Conservation (phyloP, 1,284 basidiomycete species). For the Mycosarcoma mackinlayi region DNA sequence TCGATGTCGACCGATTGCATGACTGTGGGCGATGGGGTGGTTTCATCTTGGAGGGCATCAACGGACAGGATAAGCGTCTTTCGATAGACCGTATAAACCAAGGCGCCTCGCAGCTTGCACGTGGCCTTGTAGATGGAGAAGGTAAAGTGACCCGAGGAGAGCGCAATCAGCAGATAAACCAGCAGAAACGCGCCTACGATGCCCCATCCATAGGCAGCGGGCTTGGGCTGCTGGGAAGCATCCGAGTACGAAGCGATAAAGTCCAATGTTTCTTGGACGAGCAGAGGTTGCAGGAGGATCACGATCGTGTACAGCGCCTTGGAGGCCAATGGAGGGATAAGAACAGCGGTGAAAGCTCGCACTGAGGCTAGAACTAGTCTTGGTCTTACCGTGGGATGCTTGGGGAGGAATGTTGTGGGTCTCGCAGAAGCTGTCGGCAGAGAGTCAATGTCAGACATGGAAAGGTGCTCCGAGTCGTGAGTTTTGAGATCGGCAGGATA, state of each 20-base stretch:
- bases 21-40: constrained; percentile 29
- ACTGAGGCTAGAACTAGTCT: constrained; percentile 8
- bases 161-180: constrained; percentile 43
- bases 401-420: constrained; percentile 2
- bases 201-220: constrained; percentile 44
- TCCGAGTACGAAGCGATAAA: constrained; percentile 38
- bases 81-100: constrained; percentile 45
- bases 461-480: not conserved
- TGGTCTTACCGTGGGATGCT: not conserved
- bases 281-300: constrained; percentile 38
- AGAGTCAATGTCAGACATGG: constrained; percentile 1
- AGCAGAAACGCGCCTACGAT: constrained; percentile 51
- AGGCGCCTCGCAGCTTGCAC: constrained; percentile 45
- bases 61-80: constrained; percentile 48
- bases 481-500: constrained; percentile 6
- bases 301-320: constrained; percentile 34
- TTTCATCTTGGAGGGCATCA: constrained; percentile 28
- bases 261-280: constrained; percentile 47
- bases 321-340: constrained; percentile 28
- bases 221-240: constrained; percentile 8
- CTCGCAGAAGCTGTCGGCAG: not conserved
- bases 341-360: constrained; percentile 22
- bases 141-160: constrained; percentile 28
- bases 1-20: constrained; percentile 57
- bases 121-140: constrained; percentile 24